Evolutionary conservation across 2,329 filamentous ascomycete genomes (phyloP), one percentile per base, ranked within the genome.

Genomic region (Eutypa lata): DNA sequence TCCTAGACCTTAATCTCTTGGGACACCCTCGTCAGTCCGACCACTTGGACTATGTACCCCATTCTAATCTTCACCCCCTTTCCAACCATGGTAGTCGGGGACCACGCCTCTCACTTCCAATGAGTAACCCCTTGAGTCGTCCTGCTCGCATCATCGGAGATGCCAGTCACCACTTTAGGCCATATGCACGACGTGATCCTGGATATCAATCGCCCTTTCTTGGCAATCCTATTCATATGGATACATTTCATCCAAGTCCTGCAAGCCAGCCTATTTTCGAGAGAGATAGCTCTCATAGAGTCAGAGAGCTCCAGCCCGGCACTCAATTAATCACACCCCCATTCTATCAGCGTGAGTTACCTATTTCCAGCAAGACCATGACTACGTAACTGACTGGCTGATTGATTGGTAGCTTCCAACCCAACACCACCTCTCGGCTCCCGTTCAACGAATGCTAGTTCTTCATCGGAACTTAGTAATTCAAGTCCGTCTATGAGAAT

Each of bases 141-240:
- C 57, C 55, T 42, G 50, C 48, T 40, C 65, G 64, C 19, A 57
- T 68, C 5, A 22, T 68, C 7, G 61, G 62, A 19, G 67, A 68
- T 58, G 66, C 66, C 14, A 68, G 65, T 28, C 66, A 65, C 52
- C 61, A 69, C 50, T 69, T 68, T 45, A 58, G 59, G 24, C 56
- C 61, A 4, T 61, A 61, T 31, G 14, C 52, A 16, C 35, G 48
- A 1, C 61, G 52, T 21, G 56, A 59, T 19, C 50, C 52, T 16
- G 53, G 58, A 3, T 47, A 56, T 43, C 53, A 19, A 18, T 57
- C 64, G 2, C 57, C 57, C 11, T 63, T 64, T 22, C 50, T 51
- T 37, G 56, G 47, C 28, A 52, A 54, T 24, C 47, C 53, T 11
- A 38, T 54, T 24, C 48, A 49, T 26, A 8, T 51, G 14, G 49